Base-by-base conservation (phyloP, 352 stramenopile genomes). In the Lagenidium giganteum region DNA sequence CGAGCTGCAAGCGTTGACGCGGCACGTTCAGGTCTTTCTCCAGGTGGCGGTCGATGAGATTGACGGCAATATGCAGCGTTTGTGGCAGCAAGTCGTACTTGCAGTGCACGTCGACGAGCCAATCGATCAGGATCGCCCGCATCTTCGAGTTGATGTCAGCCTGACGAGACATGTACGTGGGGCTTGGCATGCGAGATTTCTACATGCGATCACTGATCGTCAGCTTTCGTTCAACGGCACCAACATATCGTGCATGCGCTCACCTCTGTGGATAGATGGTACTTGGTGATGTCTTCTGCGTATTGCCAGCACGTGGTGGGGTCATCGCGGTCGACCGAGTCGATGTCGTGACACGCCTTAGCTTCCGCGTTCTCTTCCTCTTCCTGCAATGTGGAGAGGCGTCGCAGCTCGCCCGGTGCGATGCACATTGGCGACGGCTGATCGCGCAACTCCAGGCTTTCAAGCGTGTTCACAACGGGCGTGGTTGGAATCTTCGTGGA, bases 111-210 rank as follows among this genome's bases (percentile, higher is more conserved):
- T 93, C 83, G 6, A 99, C 91, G 25, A 99, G 83, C 97, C 97
- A 99, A 73, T 99, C 97, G 29, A 99, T 87, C 27, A 99, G 83
- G 44, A 99, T 99, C 16, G 96, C 87, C 33, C 96, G 83, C 97
- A 99, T 99, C 56, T 98, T 97, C 39, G 97, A 86, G 68, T 98
- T 99, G 63, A 99, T 97, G 55, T 99, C 95, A 13, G 82, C 72
- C 70, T 99, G 97, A 16, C 70, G 71, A 2, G 73, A 35, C 81
- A 93, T 93, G 57, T 87, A 93, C 12, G 58, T 73, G 14, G 72
- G 61, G 43, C 62, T 86, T 5, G 64, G 54, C 58, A 80, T 83
- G 51, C 66, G 69, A 22, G 55, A 51, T 43, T 85, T 87, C 70
- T 82, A 49, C 29, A 51, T 8, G 3, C 13, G 17, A 21, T 9